Base-by-base conservation (phyloP, 176 grass and related monocot species). In the Cocos nucifera region DNA sequence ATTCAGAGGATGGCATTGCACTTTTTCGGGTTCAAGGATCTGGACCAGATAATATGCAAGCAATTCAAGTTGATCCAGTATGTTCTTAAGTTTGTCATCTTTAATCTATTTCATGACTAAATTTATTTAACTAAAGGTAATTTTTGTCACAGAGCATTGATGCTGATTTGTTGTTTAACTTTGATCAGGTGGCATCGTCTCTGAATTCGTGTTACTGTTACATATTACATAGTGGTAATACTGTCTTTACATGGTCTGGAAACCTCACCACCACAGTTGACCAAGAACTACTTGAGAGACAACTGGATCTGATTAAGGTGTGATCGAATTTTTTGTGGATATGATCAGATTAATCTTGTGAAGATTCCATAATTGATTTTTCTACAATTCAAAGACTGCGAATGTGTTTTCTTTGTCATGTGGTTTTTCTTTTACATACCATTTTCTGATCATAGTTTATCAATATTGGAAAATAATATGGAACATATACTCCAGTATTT, bases 41-140 rank as follows among this genome's bases (percentile, higher is more conserved):
- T 59, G 93, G 93, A 75, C 93, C 93, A 80, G 93, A 97, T 64
- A 97, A 91, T 75, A 97, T 97, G 87, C 93, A 97, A 88, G 93
- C 93, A 75, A 92, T 97, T 80, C 93, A 97, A 97, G 93, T 97
- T 78, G 87, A 97, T 66, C 80, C 75, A 76, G 93, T 92, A 90
- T 28, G 32, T 74, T 67, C 15, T 30, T 65, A 51, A 50, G 21
- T 75, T 54, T 76, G 49, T 78, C 16, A 67, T 74, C 35, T 44
- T 44, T 44, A 44, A 12, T 12, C 2, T 44, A 44, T 44, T 44
- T 44, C 35, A 44, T 12, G 1, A 44, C 12, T 3, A 44, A 44
- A 9, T 39, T 39, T 44, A 12, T 44, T 12, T 2, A 44, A 44
- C 1, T 44, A 12, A 44, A 3, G 35, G 35, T 44, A 12, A 44